Evolutionary conservation across 306 rosid genomes (phyloP).

Genomic region (Pueraria montana): DNA sequence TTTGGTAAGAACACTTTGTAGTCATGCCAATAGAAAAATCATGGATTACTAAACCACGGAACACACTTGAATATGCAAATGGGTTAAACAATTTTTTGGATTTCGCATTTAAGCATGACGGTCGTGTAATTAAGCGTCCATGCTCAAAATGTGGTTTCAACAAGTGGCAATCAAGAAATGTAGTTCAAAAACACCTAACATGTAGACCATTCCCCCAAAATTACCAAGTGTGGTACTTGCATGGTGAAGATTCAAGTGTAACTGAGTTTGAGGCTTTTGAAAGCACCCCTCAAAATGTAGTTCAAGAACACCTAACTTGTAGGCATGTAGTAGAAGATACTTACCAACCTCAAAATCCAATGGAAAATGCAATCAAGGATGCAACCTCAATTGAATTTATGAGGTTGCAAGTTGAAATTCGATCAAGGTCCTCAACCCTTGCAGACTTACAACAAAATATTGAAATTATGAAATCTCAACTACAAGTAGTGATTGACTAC

Average conservation of each 20-base stretch:
- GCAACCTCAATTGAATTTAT: too few species aligned
- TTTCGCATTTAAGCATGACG: too few species aligned
- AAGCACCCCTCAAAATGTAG: neutral
- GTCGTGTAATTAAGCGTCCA: neutral
- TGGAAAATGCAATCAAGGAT: neutral
- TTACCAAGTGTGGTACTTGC: neutral
- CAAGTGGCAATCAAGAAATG: neutral
- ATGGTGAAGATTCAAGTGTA: neutral
- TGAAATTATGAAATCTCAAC: neutral
- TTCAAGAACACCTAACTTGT: neutral
- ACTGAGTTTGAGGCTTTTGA: neutral
- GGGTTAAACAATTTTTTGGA: neutral
- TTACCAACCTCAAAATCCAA: neutral
- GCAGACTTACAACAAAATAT: neutral
- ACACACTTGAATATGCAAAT: neutral
- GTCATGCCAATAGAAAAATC: neutral
- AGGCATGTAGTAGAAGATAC: neutral
- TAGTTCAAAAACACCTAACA: neutral
- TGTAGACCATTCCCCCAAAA: neutral
- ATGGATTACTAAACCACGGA: neutral
- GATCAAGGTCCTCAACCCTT: too few species aligned
- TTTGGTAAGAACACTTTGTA: too few species aligned
- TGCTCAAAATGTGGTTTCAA: neutral
- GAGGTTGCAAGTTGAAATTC: too few species aligned
- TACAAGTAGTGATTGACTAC: neutral